Evolutionary conservation across 1,284 basidiomycete genomes (phyloP).

Genomic region (Trametes sp.): DNA sequence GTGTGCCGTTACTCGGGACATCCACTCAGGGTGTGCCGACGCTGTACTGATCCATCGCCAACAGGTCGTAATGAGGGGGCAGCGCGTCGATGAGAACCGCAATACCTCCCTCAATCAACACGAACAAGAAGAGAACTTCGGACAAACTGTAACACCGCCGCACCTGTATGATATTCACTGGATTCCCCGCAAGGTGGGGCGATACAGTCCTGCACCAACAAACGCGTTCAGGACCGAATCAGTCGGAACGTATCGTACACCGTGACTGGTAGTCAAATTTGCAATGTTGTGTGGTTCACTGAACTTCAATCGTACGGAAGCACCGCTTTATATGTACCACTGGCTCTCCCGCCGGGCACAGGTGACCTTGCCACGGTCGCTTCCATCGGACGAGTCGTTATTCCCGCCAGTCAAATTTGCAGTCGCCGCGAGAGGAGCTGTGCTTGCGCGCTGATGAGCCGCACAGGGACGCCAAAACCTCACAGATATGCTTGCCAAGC

Average conservation of each 20-base stretch:
- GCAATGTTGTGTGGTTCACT: too few relatives aligned
- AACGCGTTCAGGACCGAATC: too few relatives aligned
- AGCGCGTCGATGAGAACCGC: not conserved
- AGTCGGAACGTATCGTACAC: too few relatives aligned
- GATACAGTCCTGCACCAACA: too few relatives aligned
- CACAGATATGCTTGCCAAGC: not conserved
- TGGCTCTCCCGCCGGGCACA: too few relatives aligned
- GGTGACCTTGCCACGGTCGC: too few relatives aligned
- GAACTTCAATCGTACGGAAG: too few relatives aligned
- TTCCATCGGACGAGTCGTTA: too few relatives aligned
- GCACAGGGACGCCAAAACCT: not conserved
- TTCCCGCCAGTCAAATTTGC: not conserved
- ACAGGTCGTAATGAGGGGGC: slow-evolving; percentile 2
- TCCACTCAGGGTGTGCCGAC: not conserved
- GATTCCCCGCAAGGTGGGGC: not conserved
- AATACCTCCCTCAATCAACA: not conserved
- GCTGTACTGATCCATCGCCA: not conserved
- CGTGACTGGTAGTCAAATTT: too few relatives aligned
- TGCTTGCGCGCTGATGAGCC: not conserved
- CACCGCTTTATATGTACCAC: too few relatives aligned
- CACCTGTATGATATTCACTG: not conserved
- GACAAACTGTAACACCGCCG: not conserved
- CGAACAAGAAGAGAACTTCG: not conserved
- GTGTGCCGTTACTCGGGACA: slow-evolving; percentile 37
- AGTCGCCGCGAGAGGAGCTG: not conserved